These are phyloP conservation scores for Neurospora sp. DNA, from an alignment of 495 filamentous ascomycete species.

Conservation along the genomic window DNA sequence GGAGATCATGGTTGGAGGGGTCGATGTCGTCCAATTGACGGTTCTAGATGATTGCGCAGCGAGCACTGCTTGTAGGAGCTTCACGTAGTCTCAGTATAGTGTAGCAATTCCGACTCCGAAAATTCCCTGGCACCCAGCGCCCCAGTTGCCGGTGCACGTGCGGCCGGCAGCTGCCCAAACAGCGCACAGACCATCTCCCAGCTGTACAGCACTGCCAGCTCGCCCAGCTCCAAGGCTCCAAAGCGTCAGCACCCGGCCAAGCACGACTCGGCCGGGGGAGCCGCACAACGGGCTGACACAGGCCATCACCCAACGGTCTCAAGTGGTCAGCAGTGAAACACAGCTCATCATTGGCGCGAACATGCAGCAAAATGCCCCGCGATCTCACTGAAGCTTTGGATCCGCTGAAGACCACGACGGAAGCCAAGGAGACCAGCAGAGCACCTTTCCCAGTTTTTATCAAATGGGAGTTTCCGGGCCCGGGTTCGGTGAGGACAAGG, in stretches of 20 bases:
- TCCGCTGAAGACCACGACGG: background rate
- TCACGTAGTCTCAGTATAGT: background rate
- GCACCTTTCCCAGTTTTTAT: background rate
- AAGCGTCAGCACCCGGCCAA: background rate
- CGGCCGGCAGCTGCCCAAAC: background rate
- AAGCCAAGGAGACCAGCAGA: background rate
- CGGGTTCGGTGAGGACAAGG: background rate
- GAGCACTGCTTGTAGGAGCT: conserved; percentile 8
- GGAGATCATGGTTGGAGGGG: conserved; percentile 68
- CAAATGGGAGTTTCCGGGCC: background rate
- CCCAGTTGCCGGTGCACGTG: background rate
- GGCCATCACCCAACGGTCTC: background rate
- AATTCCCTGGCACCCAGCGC: conserved; percentile 22
- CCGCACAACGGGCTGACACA: background rate
- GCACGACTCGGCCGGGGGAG: background rate
- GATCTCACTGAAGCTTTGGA: background rate
- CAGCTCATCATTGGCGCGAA: background rate
- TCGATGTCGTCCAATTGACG: conserved; percentile 37
- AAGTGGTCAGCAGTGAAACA: background rate
- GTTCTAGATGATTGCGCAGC: conserved; percentile 28
- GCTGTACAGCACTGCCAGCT: background rate
- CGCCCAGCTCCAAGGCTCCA: background rate
- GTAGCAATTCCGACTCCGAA: conserved; percentile 18
- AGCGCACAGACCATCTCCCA: background rate
- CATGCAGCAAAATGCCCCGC: background rate